phyloP scores from a whole-genome alignment of 164 flowering plant genomes.

The Aristolochia californica region DNA sequence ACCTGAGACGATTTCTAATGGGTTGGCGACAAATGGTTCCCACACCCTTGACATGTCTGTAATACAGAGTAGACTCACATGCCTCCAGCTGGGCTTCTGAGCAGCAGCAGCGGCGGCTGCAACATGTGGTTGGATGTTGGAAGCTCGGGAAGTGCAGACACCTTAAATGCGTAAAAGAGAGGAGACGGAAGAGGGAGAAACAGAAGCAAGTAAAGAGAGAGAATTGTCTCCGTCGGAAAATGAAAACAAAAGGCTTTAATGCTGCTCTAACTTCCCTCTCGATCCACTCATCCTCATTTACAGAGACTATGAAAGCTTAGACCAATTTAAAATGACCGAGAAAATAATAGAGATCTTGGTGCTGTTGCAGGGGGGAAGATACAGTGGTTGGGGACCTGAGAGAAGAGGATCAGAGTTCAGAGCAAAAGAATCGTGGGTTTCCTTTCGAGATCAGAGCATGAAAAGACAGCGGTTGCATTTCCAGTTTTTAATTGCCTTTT shows the following conservation, averaged over 20 bases:
- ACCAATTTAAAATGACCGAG: background rate
- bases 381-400: constrained; percentile 6
- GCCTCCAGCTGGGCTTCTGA: background rate
- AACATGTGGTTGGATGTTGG: background rate
- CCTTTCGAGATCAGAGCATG: background rate
- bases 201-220: no score
- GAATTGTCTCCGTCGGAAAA: background rate
- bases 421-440: constrained; percentile 13
- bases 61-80: no score
- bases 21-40: constrained; percentile 1
- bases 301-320: background rate
- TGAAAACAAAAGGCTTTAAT: background rate
- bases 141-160: background rate
- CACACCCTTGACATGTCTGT: background rate
- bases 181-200: no score
- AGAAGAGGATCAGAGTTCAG: background rate
- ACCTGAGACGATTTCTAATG: background rate
- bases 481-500: constrained; percentile 11
- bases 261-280: background rate
- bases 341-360: background rate
- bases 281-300: background rate
- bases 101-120: no score
- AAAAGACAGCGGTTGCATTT: constrained; percentile 52
- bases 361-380: constrained; percentile 2
- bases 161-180: background rate